Percentiles rank a stretch among this genome's conserved stretches.
These are phyloP conservation scores for Ramaria sp. DNA, from an alignment of 768 basidiomycete genomes.

Conservation along the genomic window DNA sequence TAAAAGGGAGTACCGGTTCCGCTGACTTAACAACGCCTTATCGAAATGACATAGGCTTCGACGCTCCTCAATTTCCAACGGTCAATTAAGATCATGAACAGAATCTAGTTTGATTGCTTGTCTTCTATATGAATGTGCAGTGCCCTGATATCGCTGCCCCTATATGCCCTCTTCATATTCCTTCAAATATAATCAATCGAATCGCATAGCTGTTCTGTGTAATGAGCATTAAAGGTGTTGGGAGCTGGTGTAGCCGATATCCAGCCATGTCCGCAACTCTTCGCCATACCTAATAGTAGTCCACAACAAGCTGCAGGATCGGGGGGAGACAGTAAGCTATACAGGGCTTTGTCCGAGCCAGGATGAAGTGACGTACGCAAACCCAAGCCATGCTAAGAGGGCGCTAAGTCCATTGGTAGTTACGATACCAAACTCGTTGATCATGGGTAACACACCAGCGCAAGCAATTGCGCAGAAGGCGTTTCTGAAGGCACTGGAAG, in stretches of 20 bases:
- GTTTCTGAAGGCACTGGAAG: slow-evolving; percentile 34
- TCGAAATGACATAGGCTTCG: too few species aligned
- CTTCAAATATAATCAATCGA: too few species aligned
- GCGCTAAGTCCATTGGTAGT: slow-evolving; percentile 38
- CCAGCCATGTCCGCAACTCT: slow-evolving; percentile 8
- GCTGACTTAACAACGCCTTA: too few species aligned
- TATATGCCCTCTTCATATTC: too few species aligned
- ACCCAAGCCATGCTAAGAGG: slow-evolving; percentile 36
- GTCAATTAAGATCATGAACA: too few species aligned
- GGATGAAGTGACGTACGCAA: slow-evolving; percentile 32
- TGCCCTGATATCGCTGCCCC: too few species aligned
- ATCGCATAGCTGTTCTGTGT: too few species aligned
- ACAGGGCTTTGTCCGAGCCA: background rate
- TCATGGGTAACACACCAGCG: slow-evolving; percentile 39
- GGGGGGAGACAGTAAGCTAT: background rate
- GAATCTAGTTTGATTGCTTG: too few species aligned
- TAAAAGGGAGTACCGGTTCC: too few species aligned
- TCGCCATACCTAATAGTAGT: slow-evolving; percentile 9
- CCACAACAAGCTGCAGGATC: slow-evolving; percentile 1
- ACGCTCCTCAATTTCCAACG: too few species aligned
- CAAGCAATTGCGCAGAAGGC: slow-evolving; percentile 32
- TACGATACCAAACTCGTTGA: slow-evolving; percentile 41
- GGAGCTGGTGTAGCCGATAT: slow-evolving; percentile 9
- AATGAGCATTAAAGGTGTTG: too few species aligned
- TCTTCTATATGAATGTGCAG: too few species aligned